Conservation (phyloP, 2,329 filamentous ascomycete genomes). For the Metarhizium robertsii region DNA sequence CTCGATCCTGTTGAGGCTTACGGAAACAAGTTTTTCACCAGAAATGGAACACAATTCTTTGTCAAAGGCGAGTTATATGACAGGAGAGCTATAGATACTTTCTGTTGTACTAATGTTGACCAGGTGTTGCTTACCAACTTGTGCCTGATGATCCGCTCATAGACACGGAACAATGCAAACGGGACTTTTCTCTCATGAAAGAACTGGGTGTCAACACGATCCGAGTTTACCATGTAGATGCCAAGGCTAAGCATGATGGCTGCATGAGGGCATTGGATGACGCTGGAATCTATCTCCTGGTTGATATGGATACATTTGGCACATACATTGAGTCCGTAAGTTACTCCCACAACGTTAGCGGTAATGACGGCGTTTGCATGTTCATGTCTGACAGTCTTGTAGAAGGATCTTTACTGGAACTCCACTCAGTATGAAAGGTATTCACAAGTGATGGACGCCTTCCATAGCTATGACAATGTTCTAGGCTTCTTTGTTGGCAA, state of each 20-base stretch:
- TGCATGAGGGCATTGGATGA: slow-evolving; percentile 77
- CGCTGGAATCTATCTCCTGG: slow-evolving; percentile 73
- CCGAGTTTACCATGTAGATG: slow-evolving; percentile 80
- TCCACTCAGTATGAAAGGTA: slow-evolving; percentile 60
- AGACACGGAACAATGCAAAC: slow-evolving; percentile 64
- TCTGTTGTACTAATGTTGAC: background rate
- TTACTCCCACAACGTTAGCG: background rate
- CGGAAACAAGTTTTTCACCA: slow-evolving; percentile 79
- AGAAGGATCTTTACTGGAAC: slow-evolving; percentile 62
- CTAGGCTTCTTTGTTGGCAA: slow-evolving; percentile 84
- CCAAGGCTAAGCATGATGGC: slow-evolving; percentile 57
- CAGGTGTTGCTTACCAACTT: slow-evolving; percentile 66
- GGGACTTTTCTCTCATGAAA: slow-evolving; percentile 70
- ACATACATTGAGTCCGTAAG: slow-evolving; percentile 57
- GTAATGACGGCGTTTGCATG: background rate
- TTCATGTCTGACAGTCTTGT: slow-evolving; percentile 1
- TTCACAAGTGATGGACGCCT: slow-evolving; percentile 64
- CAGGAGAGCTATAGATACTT: background rate
- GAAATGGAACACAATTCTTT: slow-evolving; percentile 72
- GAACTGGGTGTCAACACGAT: slow-evolving; percentile 74
- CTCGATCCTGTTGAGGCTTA: slow-evolving; percentile 43
- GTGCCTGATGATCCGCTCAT: slow-evolving; percentile 62
- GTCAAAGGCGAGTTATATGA: slow-evolving; percentile 58
- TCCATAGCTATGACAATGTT: slow-evolving; percentile 68
- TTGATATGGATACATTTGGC: slow-evolving; percentile 71